Percentiles rank a stretch among this genome's conserved stretches.
phyloP scores from a whole-genome alignment of 2,329 filamentous ascomycete species.

The Colletotrichum sp. region DNA sequence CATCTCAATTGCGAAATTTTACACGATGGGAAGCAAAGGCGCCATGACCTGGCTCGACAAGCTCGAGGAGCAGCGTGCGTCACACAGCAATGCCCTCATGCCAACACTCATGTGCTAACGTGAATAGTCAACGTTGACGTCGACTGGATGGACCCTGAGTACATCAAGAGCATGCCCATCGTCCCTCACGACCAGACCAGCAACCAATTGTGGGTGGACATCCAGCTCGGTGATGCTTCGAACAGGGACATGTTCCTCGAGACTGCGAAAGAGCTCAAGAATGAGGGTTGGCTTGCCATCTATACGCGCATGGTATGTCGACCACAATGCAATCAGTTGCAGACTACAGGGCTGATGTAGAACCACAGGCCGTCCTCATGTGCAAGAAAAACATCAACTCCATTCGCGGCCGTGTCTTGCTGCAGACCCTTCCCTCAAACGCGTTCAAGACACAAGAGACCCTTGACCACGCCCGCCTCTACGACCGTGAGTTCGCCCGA shows the following conservation, averaged over 20 bases:
- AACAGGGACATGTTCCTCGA: conserved; percentile 47
- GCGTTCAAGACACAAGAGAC: conserved; percentile 50
- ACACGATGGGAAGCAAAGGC: conserved; percentile 34
- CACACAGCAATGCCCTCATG: not conserved
- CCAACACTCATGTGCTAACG: not conserved
- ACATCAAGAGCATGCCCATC: conserved; percentile 48
- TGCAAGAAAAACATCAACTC: conserved; percentile 50
- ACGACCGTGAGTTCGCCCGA: conserved; percentile 49
- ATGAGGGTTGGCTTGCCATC: conserved; percentile 50
- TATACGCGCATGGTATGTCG: conserved; percentile 47
- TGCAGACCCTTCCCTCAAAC: conserved; percentile 51
- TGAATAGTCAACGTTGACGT: conserved; percentile 53
- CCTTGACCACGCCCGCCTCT: conserved; percentile 49
- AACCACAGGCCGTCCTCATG: conserved; percentile 44
- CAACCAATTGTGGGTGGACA: conserved; percentile 54
- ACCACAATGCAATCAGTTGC: not conserved
- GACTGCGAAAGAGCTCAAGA: conserved; percentile 46
- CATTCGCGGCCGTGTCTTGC: conserved; percentile 51
- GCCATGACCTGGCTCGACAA: conserved; percentile 45
- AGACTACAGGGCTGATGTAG: not conserved
- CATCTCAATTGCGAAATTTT: not conserved
- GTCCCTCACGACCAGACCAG: conserved; percentile 53
- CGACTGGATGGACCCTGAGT: conserved; percentile 57
- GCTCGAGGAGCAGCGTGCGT: conserved; percentile 44
- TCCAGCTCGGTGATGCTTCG: conserved; percentile 46